Percentiles rank a stretch among this genome's conserved stretches.
These are phyloP conservation scores for Primulina eburnea DNA, from an alignment of 257 asterid species.

Conservation along the genomic window DNA sequence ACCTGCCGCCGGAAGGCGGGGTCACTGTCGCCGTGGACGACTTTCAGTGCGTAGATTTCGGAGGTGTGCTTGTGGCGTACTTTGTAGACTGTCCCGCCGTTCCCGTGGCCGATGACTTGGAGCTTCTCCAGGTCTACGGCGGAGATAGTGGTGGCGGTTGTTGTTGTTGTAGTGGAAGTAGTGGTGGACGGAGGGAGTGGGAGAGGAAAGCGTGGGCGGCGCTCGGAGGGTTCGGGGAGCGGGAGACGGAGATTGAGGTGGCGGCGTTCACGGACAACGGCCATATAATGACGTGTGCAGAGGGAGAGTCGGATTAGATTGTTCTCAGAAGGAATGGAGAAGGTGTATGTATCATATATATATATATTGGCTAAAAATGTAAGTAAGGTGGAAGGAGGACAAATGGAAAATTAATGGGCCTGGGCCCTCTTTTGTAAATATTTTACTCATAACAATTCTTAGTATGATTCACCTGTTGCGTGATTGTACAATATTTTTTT, in stretches of 20 bases:
- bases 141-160: conserved; percentile 30
- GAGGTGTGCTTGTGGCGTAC: conserved; percentile 68
- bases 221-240: conserved; percentile 56
- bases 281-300: conserved; percentile 40
- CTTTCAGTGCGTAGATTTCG: conserved; percentile 60
- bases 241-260: conserved; percentile 82
- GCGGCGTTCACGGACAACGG: conserved; percentile 75
- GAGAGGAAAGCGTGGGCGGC: conserved; percentile 69
- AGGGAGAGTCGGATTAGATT: conserved; percentile 14
- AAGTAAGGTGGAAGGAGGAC: too few species aligned
- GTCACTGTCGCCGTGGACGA: conserved; percentile 75
- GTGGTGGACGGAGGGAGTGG: conserved; percentile 49
- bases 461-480: too few species aligned
- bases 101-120: conserved; percentile 79
- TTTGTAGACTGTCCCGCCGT: conserved; percentile 86
- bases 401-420: too few species aligned
- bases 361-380: conserved; percentile 26
- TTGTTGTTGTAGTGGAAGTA: conserved; percentile 13
- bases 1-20: conserved; percentile 73
- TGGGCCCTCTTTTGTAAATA: too few species aligned
- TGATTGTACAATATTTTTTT: too few species aligned
- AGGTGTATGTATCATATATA: conserved; percentile 16
- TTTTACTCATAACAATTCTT: too few species aligned
- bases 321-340: conserved; percentile 5
- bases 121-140: conserved; percentile 72